Evolutionary conservation across 2,329 filamentous ascomycete genomes (phyloP).

Genomic region (Pseudogymnoascus sp.): DNA sequence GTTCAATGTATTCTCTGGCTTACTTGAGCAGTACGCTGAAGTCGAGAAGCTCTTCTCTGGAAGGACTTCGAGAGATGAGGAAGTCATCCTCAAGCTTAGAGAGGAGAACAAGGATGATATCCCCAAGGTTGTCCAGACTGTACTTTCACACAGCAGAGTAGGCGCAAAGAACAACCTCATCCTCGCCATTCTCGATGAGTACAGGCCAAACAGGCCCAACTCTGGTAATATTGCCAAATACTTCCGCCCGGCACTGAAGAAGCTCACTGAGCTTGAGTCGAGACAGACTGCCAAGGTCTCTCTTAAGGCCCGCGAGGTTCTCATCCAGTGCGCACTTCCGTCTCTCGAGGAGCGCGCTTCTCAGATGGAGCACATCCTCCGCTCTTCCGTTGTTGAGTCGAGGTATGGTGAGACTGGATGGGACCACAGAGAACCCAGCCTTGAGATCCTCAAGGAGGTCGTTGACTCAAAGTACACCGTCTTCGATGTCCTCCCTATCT

Average conservation of each 20-base stretch:
- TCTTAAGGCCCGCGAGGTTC: slow-evolving; percentile 91
- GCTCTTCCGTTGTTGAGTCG: slow-evolving; percentile 93
- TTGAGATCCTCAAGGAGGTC: slow-evolving; percentile 91
- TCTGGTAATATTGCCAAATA: slow-evolving; percentile 83
- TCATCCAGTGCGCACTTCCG: slow-evolving; percentile 94
- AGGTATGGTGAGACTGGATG: slow-evolving; percentile 94
- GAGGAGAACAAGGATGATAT: slow-evolving; percentile 96
- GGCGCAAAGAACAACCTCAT: slow-evolving; percentile 91
- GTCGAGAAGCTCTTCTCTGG: slow-evolving; percentile 86
- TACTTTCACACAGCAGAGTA: slow-evolving; percentile 89
- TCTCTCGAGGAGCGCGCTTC: slow-evolving; percentile 90
- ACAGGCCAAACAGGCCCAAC: slow-evolving; percentile 88
- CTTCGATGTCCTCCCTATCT: slow-evolving; percentile 89
- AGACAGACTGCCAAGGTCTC: slow-evolving; percentile 85
- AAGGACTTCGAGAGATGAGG: slow-evolving; percentile 80
- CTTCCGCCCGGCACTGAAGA: slow-evolving; percentile 74
- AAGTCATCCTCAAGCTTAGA: slow-evolving; percentile 86
- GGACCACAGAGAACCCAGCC: slow-evolving; percentile 88
- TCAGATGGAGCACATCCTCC: slow-evolving; percentile 98
- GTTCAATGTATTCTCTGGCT: slow-evolving; percentile 68
- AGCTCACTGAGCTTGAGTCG: slow-evolving; percentile 85
- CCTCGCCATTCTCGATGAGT: slow-evolving; percentile 85
- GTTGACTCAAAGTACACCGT: slow-evolving; percentile 98
- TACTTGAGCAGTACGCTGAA: slow-evolving; percentile 76
- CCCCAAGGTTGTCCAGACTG: slow-evolving; percentile 74